phyloP scores from a whole-genome alignment of 2,329 filamentous ascomycete species.

The Alternaria infectoria region DNA sequence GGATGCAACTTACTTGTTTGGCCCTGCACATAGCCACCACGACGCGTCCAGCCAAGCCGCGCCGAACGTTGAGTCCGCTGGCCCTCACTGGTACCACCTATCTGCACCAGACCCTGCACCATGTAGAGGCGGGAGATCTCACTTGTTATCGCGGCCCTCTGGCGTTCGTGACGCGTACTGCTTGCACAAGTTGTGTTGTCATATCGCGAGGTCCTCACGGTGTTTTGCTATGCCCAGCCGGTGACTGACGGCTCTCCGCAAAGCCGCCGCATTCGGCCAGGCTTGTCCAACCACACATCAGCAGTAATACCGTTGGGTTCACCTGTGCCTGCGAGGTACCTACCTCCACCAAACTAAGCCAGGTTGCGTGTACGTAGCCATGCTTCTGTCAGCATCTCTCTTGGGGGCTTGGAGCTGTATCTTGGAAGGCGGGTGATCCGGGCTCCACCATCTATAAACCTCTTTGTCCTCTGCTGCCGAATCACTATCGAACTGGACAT shows the following conservation, averaged over 20 bases:
- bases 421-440: neutral
- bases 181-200: constrained; percentile 13
- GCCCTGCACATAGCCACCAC: constrained; percentile 22
- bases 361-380: constrained; percentile 3
- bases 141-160: constrained; percentile 18
- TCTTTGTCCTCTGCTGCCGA: constrained; percentile 16
- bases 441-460: constrained; percentile 10
- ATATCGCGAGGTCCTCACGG: constrained; percentile 24
- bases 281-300: constrained; percentile 2
- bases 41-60: constrained; percentile 25
- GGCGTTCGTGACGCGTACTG: constrained; percentile 39
- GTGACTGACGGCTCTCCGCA: constrained; percentile 37
- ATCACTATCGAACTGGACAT: neutral
- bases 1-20: constrained; percentile 9
- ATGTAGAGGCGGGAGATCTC: neutral
- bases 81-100: constrained; percentile 5
- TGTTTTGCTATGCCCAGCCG: constrained; percentile 10
- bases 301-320: neutral
- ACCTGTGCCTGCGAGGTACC: neutral
- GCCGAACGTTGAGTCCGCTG: constrained; percentile 2
- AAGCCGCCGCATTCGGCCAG: constrained; percentile 27
- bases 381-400: constrained; percentile 7
- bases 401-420: constrained; percentile 1
- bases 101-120: constrained; percentile 15
- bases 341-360: neutral